These are phyloP conservation scores for Phytophthora melonis DNA, from an alignment of 352 stramenopile species.

Conservation along the genomic window DNA sequence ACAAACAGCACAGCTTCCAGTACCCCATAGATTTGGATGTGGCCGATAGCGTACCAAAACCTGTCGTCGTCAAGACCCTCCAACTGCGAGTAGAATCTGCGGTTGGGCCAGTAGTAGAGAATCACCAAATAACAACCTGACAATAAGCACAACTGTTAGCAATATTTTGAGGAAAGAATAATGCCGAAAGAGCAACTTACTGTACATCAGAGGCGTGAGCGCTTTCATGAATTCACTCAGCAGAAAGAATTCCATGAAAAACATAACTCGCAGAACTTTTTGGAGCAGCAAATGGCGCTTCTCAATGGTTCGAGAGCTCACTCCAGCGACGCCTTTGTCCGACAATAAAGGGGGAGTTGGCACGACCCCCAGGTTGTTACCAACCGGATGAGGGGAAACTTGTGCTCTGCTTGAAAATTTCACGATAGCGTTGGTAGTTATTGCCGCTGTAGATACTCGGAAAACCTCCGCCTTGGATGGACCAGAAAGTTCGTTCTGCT, in stretches of 20 bases:
- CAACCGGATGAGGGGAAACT: neutral
- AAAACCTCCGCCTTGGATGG: conserved; percentile 16
- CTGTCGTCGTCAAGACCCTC: conserved; percentile 2
- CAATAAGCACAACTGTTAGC: neutral
- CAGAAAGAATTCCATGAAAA: conserved; percentile 43
- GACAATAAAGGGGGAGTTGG: neutral
- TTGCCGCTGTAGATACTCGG: conserved; percentile 1
- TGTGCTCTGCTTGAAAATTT: neutral
- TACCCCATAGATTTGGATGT: conserved; percentile 20
- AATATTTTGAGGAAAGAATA: neutral
- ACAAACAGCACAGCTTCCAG: conserved; percentile 26
- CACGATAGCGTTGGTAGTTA: neutral
- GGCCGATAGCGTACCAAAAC: conserved; percentile 11
- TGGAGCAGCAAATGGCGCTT: conserved; percentile 21
- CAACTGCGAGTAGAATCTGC: conserved; percentile 37
- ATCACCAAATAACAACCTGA: conserved; percentile 36
- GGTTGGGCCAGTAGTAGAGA: conserved; percentile 40
- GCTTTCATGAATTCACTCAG: conserved; percentile 47
- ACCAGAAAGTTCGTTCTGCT: neutral
- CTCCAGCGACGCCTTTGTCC: neutral
- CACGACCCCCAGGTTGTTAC: neutral
- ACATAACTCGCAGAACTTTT: conserved; percentile 37
- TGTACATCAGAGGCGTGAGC: conserved; percentile 37
- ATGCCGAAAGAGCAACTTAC: conserved; percentile 16
- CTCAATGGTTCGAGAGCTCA: neutral